Evolutionary conservation across 345 rosid species (phyloP).

Genomic region (Aurinia saxatilis): DNA sequence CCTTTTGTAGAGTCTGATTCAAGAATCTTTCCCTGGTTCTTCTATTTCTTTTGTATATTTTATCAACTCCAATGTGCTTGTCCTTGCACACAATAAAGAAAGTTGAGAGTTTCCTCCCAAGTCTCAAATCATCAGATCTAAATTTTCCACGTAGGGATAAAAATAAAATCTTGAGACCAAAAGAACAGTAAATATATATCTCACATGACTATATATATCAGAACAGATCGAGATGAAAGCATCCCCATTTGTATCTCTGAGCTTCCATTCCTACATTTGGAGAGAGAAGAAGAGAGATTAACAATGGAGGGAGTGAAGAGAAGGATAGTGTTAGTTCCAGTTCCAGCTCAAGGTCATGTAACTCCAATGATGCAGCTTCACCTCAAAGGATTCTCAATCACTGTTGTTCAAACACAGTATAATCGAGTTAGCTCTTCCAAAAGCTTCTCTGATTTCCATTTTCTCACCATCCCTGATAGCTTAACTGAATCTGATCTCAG

Average conservation of each 20-base stretch:
- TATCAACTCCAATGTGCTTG: too few relatives aligned
- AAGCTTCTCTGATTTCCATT: slow-evolving; percentile 36
- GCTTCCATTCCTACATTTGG: neutral
- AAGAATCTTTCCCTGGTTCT: too few relatives aligned
- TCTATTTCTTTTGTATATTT: too few relatives aligned
- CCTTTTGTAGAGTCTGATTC: too few relatives aligned
- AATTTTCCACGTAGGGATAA: neutral
- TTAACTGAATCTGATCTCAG: slow-evolving; percentile 23
- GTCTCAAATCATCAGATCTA: too few relatives aligned
- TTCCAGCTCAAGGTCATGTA: slow-evolving; percentile 62
- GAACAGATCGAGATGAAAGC: neutral
- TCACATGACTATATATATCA: too few relatives aligned
- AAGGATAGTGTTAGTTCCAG: slow-evolving; percentile 46
- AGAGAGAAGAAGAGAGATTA: neutral
- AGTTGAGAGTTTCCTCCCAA: too few relatives aligned
- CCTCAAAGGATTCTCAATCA: slow-evolving; percentile 50
- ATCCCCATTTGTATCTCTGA: neutral
- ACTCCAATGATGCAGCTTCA: slow-evolving; percentile 71
- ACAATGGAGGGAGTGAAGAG: slow-evolving; percentile 10
- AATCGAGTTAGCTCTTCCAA: slow-evolving; percentile 37
- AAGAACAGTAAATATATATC: neutral
- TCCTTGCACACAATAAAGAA: too few relatives aligned
- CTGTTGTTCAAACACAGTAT: slow-evolving; percentile 36
- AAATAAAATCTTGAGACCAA: neutral
- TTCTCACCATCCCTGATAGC: slow-evolving; percentile 33